A percentile compares a stretch with the other conserved stretches of the same genome.
Conservation (phyloP, 202 grass and related monocot genomes). For the Sporobolus alterniflorus region DNA sequence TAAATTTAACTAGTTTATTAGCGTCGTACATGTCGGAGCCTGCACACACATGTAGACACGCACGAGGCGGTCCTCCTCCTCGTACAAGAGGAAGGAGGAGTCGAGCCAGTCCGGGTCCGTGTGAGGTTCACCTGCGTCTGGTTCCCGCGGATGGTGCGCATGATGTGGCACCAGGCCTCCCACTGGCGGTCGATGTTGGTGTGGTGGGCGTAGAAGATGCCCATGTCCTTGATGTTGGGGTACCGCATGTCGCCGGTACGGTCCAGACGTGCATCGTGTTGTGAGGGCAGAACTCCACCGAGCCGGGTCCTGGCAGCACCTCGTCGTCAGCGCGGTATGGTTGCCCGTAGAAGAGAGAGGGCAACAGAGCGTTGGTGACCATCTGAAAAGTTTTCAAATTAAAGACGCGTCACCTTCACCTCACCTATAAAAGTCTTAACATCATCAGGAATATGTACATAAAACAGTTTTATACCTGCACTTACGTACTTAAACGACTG, state of each 20-base stretch:
- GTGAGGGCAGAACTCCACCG: constrained; percentile 21
- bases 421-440: background rate
- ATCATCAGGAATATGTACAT: too few species aligned
- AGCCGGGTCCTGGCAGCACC: constrained; percentile 32
- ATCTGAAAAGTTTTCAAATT: constrained; percentile 17
- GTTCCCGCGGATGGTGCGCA: background rate
- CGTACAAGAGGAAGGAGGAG: constrained; percentile 64
- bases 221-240: constrained; percentile 35
- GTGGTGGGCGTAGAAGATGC: constrained; percentile 30
- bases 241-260: background rate
- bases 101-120: constrained; percentile 58
- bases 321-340: constrained; percentile 55
- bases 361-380: constrained; percentile 38
- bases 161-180: constrained; percentile 18
- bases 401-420: background rate
- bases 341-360: constrained; percentile 53
- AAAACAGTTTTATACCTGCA: too few species aligned
- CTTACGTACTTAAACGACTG: too few species aligned
- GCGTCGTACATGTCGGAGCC: constrained; percentile 52
- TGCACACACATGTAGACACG: constrained; percentile 31
- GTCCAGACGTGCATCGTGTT: constrained; percentile 17
- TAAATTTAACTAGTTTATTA: too few species aligned
- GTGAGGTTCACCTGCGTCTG: constrained; percentile 19
- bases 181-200: constrained; percentile 45
- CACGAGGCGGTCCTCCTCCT: constrained; percentile 60